Conservation (phyloP, 768 basidiomycete species). For the Russula sp. region DNA sequence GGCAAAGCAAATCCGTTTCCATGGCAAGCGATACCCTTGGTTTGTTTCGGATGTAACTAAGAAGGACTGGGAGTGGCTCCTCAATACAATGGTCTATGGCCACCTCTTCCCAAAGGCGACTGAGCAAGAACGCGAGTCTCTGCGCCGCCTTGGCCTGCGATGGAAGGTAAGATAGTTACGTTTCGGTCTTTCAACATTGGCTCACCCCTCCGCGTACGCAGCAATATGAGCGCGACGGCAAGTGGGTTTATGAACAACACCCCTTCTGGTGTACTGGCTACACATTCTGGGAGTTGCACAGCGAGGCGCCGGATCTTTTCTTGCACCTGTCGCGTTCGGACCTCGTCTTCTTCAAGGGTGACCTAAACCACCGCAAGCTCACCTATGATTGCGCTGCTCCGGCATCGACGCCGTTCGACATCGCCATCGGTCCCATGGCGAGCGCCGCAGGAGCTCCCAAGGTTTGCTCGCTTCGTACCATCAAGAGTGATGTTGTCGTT, state of each 20-base stretch:
- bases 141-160: constrained; percentile 68
- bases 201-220: constrained; percentile 27
- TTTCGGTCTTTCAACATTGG: not conserved
- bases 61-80: constrained; percentile 91
- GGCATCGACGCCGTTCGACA: constrained; percentile 78
- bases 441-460: constrained; percentile 81
- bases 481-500: constrained; percentile 95
- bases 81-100: constrained; percentile 84
- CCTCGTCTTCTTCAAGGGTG: constrained; percentile 92
- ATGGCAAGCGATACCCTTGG: constrained; percentile 94
- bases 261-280: constrained; percentile 96
- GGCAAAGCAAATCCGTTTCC: constrained; percentile 80
- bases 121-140: constrained; percentile 73
- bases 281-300: constrained; percentile 83
- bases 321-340: constrained; percentile 85
- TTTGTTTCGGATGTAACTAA: constrained; percentile 91
- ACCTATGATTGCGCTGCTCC: constrained; percentile 85
- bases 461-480: constrained; percentile 78
- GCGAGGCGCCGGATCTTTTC: constrained; percentile 86
- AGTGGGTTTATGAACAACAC: constrained; percentile 92
- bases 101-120: constrained; percentile 82
- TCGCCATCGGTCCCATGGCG: constrained; percentile 91
- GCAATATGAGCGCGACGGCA: constrained; percentile 90
- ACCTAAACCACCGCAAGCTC: constrained; percentile 86
- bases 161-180: constrained; percentile 66